Conservation (phyloP, 139 green algal genomes). For the Chlorella vulgaris region DNA sequence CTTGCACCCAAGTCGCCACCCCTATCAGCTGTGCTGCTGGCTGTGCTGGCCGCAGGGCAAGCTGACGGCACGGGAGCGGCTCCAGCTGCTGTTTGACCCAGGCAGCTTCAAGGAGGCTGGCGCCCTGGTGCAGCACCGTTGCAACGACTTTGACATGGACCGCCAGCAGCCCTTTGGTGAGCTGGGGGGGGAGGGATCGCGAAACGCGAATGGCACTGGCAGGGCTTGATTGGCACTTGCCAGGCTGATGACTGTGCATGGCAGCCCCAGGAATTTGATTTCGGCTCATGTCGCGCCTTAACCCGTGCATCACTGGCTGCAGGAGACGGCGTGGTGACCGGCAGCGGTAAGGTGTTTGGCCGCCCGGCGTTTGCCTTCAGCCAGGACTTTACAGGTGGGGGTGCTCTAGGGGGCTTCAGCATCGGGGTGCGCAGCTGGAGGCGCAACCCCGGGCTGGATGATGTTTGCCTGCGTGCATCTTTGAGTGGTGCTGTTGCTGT, state of each 20-base stretch:
- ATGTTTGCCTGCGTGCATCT: no score
- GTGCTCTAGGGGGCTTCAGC: background rate
- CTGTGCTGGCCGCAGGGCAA: conserved; percentile 50
- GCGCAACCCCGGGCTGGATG: no score
- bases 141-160: conserved; percentile 70
- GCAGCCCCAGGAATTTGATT: background rate
- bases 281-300: background rate
- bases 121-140: conserved; percentile 69
- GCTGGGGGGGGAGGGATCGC: background rate
- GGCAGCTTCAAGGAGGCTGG: conserved; percentile 62
- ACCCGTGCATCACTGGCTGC: background rate
- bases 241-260: background rate
- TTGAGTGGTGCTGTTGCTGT: no score
- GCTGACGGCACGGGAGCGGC: conserved; percentile 70
- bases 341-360: conserved; percentile 62
- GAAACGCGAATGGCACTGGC: background rate
- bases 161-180: conserved; percentile 48
- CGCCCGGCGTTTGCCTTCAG: conserved; percentile 57
- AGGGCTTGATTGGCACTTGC: background rate
- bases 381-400: conserved; percentile 61
- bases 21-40: no score
- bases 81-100: conserved; percentile 60
- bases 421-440: no score
- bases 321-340: conserved; percentile 64
- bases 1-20: no score